These are phyloP conservation scores for Fusarium phyllophilum DNA, from an alignment of 2,329 filamentous ascomycete species.

Conservation along the genomic window DNA sequence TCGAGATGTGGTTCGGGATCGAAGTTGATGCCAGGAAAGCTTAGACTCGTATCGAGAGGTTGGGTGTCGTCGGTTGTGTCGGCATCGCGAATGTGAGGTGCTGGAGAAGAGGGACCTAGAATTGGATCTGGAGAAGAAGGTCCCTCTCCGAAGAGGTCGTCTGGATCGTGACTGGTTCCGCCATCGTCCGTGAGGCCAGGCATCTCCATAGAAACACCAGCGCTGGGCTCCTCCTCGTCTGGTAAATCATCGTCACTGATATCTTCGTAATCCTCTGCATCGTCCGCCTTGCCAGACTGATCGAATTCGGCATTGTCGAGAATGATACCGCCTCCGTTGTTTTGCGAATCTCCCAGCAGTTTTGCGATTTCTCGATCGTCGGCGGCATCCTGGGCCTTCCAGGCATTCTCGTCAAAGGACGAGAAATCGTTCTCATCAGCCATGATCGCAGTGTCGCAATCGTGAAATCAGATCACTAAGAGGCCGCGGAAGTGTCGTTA, in stretches of 20 bases:
- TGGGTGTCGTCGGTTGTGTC: slow-evolving; percentile 51
- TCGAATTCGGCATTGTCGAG: slow-evolving; percentile 64
- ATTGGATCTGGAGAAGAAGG: slow-evolving; percentile 60
- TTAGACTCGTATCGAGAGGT: slow-evolving; percentile 46
- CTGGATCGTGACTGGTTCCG: slow-evolving; percentile 67
- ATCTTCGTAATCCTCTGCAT: slow-evolving; percentile 90
- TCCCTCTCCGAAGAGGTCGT: slow-evolving; percentile 76
- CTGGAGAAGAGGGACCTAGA: slow-evolving; percentile 57
- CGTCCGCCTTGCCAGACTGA: slow-evolving; percentile 83
- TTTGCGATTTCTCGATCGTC: slow-evolving; percentile 61
- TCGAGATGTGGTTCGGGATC: slow-evolving; percentile 57
- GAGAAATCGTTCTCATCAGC: slow-evolving; percentile 48
- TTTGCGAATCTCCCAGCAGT: slow-evolving; percentile 56
- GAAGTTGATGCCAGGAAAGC: slow-evolving; percentile 59
- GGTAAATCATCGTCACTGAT: slow-evolving; percentile 92
- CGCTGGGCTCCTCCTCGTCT: slow-evolving; percentile 74
- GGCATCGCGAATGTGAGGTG: slow-evolving; percentile 54
- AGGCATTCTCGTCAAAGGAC: slow-evolving; percentile 49
- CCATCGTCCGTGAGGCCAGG: slow-evolving; percentile 68
- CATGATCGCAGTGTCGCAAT: slow-evolving; percentile 47
- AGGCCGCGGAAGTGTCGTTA: slow-evolving; percentile 30
- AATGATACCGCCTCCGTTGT: slow-evolving; percentile 53
- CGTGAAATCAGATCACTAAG: slow-evolving; percentile 39
- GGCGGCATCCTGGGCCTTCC: slow-evolving; percentile 57
- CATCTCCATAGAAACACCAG: slow-evolving; percentile 57